A percentile compares a stretch with the other conserved stretches of the same genome.
Evolutionary conservation across 352 stramenopile genomes (phyloP).

Genomic region (Phytophthora melonis): DNA sequence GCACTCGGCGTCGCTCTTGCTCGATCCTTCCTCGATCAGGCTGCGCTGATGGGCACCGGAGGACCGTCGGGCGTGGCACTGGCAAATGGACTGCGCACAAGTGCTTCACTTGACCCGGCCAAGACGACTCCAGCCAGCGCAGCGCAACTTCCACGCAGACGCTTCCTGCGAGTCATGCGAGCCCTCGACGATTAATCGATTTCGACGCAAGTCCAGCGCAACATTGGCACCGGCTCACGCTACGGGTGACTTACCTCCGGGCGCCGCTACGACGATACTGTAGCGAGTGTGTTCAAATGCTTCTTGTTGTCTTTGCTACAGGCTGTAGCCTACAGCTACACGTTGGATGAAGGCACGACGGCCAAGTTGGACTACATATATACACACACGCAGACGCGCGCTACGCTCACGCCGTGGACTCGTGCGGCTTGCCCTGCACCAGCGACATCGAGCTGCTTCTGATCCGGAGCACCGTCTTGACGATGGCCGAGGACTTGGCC

Average conservation of each 20-base stretch:
- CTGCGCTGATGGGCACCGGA: not conserved
- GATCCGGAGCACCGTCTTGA: constrained; percentile 27
- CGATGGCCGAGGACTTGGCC: constrained; percentile 10
- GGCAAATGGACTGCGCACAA: not conserved
- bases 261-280: not conserved
- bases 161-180: not conserved
- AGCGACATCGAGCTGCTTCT: constrained; percentile 18
- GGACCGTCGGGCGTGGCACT: not conserved
- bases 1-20: not conserved
- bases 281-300: not conserved
- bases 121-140: too few relatives aligned
- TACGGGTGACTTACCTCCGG: not conserved
- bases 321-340: too few relatives aligned
- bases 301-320: not conserved
- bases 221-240: constrained; percentile 13
- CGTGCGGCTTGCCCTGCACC: constrained; percentile 16
- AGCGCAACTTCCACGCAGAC: not conserved
- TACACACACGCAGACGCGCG: not conserved
- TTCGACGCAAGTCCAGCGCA: not conserved
- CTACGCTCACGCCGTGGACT: constrained; percentile 20
- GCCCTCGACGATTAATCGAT: constrained; percentile 19
- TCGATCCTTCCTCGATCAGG: not conserved
- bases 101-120: not conserved
- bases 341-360: not conserved
- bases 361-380: constrained; percentile 8